These are phyloP conservation scores for Suillus cothurnatus DNA, from an alignment of 768 basidiomycete genomes.

Conservation along the genomic window DNA sequence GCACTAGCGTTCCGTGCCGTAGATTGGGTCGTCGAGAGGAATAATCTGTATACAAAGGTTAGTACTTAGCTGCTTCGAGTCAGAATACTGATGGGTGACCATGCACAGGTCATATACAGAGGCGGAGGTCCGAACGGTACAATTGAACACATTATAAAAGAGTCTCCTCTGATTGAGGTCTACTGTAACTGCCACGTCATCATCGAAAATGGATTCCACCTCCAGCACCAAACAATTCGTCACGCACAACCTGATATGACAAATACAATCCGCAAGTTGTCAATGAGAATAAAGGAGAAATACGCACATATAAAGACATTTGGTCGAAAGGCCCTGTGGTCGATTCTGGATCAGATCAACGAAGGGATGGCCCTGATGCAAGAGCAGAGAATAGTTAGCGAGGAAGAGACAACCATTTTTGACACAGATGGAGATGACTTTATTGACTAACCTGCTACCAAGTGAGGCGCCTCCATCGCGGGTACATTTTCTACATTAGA, in stretches of 20 bases:
- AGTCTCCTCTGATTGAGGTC: no score
- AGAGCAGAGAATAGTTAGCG: background rate
- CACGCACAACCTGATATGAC: slow-evolving; percentile 34
- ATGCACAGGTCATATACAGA: no score
- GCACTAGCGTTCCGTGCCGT: no score
- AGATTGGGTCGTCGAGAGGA: no score
- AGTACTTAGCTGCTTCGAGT: no score
- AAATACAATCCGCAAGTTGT: slow-evolving; percentile 19
- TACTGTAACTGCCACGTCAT: no score
- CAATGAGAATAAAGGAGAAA: slow-evolving; percentile 6
- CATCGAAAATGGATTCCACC: no score
- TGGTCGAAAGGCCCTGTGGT: slow-evolving; percentile 22
- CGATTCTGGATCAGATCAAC: slow-evolving; percentile 15
- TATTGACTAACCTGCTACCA: slow-evolving; percentile 4
- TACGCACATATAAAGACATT: slow-evolving; percentile 2
- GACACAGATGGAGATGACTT: background rate
- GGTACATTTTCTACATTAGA: background rate
- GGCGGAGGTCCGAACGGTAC: no score
- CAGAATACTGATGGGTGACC: no score
- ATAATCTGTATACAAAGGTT: no score
- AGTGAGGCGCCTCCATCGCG: background rate
- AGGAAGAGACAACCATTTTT: background rate
- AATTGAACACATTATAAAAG: no score
- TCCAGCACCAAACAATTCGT: background rate
- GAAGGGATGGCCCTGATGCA: slow-evolving; percentile 10